Conservation (phyloP, 495 filamentous ascomycete species). For the Neurospora africana region DNA sequence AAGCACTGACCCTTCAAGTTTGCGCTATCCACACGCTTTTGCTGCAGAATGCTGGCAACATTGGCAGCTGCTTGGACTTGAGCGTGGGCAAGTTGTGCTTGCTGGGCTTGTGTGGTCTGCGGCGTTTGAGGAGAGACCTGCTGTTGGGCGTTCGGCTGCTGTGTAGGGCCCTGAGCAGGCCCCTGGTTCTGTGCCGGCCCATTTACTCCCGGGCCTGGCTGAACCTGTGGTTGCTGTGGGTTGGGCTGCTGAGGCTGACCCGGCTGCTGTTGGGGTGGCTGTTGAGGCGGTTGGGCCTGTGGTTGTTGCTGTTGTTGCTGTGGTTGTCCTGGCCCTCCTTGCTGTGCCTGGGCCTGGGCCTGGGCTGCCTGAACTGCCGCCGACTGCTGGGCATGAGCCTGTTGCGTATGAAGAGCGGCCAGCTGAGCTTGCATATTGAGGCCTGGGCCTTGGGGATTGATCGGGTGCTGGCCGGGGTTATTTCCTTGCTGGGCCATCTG, state of each 20-base stretch:
- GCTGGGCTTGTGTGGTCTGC: conserved; percentile 44
- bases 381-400: conserved; percentile 18
- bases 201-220: conserved; percentile 17
- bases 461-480: conserved; percentile 32
- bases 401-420: conserved; percentile 21
- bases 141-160: conserved; percentile 31
- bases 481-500: conserved; percentile 30
- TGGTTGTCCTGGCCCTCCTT: conserved; percentile 27
- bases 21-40: conserved; percentile 36
- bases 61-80: conserved; percentile 20
- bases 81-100: conserved; percentile 23
- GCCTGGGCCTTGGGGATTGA: conserved; percentile 30
- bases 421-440: conserved; percentile 22
- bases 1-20: conserved; percentile 49
- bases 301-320: conserved; percentile 34
- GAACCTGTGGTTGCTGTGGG: conserved; percentile 40
- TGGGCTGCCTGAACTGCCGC: conserved; percentile 23
- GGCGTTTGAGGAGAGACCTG: conserved; percentile 34
- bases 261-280: conserved; percentile 23
- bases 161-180: conserved; percentile 19
- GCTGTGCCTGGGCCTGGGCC: conserved; percentile 40
- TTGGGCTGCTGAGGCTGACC: conserved; percentile 29
- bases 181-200: conserved; percentile 22
- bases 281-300: conserved; percentile 17
- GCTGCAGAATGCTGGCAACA: conserved; percentile 26